Percentiles rank a stretch among this genome's conserved stretches.
phyloP scores from a whole-genome alignment of 2,329 filamentous ascomycete genomes.

The Ophiostoma sp. region DNA sequence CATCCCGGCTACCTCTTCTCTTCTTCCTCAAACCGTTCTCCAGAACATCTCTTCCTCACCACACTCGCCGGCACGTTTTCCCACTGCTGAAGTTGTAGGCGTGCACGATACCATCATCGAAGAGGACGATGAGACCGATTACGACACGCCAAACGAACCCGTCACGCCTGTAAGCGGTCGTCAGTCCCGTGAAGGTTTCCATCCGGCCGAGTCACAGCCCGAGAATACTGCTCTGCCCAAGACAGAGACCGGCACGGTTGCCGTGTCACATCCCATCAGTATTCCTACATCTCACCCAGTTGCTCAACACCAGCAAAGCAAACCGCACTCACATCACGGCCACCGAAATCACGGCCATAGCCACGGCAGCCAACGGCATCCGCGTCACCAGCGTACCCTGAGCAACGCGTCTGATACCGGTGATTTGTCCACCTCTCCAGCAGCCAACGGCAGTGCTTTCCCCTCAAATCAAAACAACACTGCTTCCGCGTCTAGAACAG shows the following conservation, averaged over 20 bases:
- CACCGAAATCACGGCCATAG: constrained; percentile 13
- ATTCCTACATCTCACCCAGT: constrained; percentile 12
- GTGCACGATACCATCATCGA: constrained; percentile 56
- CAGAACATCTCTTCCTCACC: constrained; percentile 31
- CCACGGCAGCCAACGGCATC: constrained; percentile 2
- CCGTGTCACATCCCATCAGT: neutral
- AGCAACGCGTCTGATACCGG: constrained; percentile 8
- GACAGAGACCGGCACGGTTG: constrained; percentile 32
- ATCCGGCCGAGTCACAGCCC: constrained; percentile 40
- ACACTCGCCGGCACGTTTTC: constrained; percentile 48
- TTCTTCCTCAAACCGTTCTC: constrained; percentile 20
- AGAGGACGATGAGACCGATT: constrained; percentile 60
- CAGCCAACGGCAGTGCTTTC: neutral
- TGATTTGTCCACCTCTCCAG: neutral
- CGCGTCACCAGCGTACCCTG: constrained; percentile 8
- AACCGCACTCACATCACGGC: constrained; percentile 31
- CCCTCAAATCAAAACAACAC: neutral
- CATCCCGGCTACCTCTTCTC: neutral
- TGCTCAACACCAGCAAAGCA: constrained; percentile 32
- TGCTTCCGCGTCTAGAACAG: neutral
- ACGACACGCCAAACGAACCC: constrained; percentile 60
- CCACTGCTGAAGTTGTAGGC: constrained; percentile 42
- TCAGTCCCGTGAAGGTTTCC: constrained; percentile 55
- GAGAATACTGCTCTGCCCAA: constrained; percentile 1
- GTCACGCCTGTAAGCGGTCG: constrained; percentile 61